Conservation (phyloP, 306 rosid species). For the Vigna radiata region DNA sequence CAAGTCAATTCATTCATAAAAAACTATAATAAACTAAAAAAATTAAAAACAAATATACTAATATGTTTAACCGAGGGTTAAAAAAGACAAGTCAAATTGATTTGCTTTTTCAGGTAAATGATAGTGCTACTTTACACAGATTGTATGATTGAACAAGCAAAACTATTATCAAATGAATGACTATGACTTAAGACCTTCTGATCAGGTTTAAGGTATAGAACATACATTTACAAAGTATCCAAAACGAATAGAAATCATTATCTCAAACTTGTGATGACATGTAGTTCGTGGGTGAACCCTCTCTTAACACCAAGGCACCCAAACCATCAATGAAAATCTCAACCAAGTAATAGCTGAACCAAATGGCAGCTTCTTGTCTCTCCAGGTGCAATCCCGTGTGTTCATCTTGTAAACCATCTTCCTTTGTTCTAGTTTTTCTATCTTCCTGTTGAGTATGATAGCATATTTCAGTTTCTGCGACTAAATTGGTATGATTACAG, state of each 20-base stretch:
- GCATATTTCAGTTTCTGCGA: constrained; percentile 22
- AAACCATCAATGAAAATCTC: constrained; percentile 10
- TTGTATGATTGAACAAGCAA: neutral
- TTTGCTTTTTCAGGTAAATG: neutral
- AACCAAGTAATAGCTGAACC: neutral
- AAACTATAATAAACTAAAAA: too few relatives aligned
- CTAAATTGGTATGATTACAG: constrained; percentile 17
- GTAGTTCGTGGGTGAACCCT: neutral
- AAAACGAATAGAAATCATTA: neutral
- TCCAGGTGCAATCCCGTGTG: constrained; percentile 15
- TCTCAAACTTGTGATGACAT: neutral
- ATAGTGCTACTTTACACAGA: neutral
- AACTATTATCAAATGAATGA: neutral
- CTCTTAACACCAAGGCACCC: constrained; percentile 2
- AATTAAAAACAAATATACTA: too few relatives aligned
- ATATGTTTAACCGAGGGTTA: too few relatives aligned
- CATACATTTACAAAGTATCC: constrained; percentile 3
- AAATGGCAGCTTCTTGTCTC: neutral
- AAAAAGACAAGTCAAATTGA: neutral
- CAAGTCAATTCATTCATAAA: too few relatives aligned
- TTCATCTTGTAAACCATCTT: neutral
- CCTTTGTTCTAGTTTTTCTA: constrained; percentile 6
- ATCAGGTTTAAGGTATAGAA: neutral
- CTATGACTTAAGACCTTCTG: neutral
- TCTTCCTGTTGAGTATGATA: constrained; percentile 1